These are phyloP conservation scores for Parafenestella ontariensis DNA, from an alignment of 2,329 filamentous ascomycete species.

Conservation along the genomic window DNA sequence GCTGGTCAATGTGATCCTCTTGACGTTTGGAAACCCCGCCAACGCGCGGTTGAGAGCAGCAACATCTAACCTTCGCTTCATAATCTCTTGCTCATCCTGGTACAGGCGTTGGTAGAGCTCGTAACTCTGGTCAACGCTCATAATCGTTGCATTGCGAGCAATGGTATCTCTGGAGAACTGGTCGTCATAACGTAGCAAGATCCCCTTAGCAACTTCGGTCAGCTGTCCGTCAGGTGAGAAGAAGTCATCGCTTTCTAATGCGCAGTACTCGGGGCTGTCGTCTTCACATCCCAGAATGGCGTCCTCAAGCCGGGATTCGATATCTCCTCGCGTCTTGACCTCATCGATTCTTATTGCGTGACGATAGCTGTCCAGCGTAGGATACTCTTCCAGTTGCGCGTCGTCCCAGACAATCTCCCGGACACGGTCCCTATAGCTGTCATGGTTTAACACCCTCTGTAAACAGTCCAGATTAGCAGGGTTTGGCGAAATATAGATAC, in stretches of 20 bases:
- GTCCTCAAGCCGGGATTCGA: conserved; percentile 15
- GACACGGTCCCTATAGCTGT: conserved; percentile 39
- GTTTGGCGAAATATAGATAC: conserved; percentile 53
- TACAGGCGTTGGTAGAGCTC: conserved; percentile 43
- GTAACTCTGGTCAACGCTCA: conserved; percentile 34
- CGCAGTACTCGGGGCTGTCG: conserved; percentile 4
- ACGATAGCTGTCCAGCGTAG: conserved; percentile 17
- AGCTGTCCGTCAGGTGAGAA: conserved; percentile 17
- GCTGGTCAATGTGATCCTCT: conserved; percentile 50
- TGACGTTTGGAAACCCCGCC: conserved; percentile 45
- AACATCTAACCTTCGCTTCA: conserved; percentile 36
- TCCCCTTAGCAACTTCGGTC: conserved; percentile 23
- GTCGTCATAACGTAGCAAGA: conserved; percentile 21
- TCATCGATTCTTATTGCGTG: conserved; percentile 25
- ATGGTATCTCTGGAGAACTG: conserved; percentile 19
- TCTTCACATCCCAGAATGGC: conserved; percentile 11
- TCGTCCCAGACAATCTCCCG: conserved; percentile 54
- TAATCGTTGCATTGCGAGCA: conserved; percentile 19
- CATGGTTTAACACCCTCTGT: conserved; percentile 47
- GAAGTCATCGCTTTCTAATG: conserved; percentile 17
- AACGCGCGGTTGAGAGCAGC: conserved; percentile 45
- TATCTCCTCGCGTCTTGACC: conserved; percentile 4
- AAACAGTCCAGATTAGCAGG: conserved; percentile 50
- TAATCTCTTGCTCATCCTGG: conserved; percentile 40
- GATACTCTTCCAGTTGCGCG: conserved; percentile 32